These are phyloP conservation scores for Vanilla planifolia DNA, from an alignment of 106 monocot species.

Conservation along the genomic window DNA sequence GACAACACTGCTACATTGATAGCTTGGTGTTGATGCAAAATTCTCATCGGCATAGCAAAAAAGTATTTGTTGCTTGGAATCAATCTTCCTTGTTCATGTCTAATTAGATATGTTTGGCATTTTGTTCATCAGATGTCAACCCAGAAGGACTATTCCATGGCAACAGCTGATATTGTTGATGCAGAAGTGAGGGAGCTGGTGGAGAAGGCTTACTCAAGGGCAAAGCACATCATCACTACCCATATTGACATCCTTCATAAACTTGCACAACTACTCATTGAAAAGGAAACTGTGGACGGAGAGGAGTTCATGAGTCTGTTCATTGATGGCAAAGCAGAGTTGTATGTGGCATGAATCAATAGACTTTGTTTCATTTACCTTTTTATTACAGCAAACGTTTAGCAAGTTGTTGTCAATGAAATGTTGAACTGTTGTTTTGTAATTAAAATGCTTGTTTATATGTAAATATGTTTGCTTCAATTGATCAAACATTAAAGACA, in stretches of 20 bases:
- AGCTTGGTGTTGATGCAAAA: background rate
- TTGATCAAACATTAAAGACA: too few species aligned
- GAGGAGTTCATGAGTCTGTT: conserved; percentile 99
- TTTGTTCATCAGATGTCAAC: conserved; percentile 59
- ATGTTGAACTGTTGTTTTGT: too few species aligned
- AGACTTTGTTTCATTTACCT: background rate
- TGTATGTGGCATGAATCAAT: conserved; percentile 45
- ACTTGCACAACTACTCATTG: conserved; percentile 89
- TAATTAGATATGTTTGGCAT: background rate
- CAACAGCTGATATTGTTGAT: conserved; percentile 92
- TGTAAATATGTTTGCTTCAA: too few species aligned
- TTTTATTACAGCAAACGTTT: background rate
- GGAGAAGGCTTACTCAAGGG: conserved; percentile 74
- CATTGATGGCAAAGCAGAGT: conserved; percentile 95
- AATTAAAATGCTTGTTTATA: too few species aligned
- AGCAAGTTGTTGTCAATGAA: too few species aligned
- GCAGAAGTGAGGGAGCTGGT: conserved; percentile 95
- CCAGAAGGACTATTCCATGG: conserved; percentile 99
- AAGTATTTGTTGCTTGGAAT: too few species aligned
- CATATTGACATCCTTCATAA: conserved; percentile 96
- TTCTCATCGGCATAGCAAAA: background rate
- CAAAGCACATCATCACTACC: conserved; percentile 60
- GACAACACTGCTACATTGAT: background rate
- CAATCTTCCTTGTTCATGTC: background rate
- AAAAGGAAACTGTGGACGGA: conserved; percentile 91